Conservation (phyloP, 2,329 filamentous ascomycete species). For the Verruconis gallopava region DNA sequence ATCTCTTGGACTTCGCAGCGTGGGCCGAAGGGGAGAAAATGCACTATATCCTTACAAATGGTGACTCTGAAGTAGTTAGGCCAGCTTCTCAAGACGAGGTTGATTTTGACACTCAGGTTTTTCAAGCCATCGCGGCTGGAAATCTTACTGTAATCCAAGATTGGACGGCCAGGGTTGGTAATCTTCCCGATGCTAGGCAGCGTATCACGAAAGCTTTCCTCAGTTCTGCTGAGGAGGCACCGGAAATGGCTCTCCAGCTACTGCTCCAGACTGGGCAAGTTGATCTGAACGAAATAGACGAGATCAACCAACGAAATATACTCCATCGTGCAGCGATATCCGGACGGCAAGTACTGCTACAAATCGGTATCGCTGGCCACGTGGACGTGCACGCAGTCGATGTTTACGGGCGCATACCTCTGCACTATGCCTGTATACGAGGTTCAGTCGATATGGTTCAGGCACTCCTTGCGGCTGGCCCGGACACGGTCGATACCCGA, state of each 20-base stretch:
- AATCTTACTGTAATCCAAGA: constrained; percentile 68
- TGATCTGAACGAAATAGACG: constrained; percentile 85
- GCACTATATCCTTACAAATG: constrained; percentile 38
- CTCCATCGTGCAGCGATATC: constrained; percentile 95
- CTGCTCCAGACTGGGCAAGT: constrained; percentile 72
- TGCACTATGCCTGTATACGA: constrained; percentile 96
- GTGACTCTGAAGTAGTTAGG: constrained; percentile 22
- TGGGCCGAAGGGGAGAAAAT: constrained; percentile 96
- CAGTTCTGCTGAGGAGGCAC: constrained; percentile 74
- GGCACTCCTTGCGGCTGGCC: constrained; percentile 54
- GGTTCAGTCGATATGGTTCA: constrained; percentile 75
- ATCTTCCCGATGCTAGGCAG: constrained; percentile 51
- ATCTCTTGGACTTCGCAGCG: constrained; percentile 81
- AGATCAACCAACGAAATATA: constrained; percentile 95
- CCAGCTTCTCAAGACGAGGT: constrained; percentile 63
- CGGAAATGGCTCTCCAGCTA: constrained; percentile 59
- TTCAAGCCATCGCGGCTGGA: constrained; percentile 75
- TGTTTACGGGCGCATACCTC: constrained; percentile 82
- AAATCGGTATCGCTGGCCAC: constrained; percentile 57
- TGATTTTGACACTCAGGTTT: constrained; percentile 75
- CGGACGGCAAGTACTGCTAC: constrained; percentile 66
- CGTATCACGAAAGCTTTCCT: constrained; percentile 83
- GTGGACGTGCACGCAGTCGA: constrained; percentile 73
- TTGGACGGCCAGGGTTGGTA: constrained; percentile 58
- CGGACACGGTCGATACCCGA: constrained; percentile 68